Percentiles rank a stretch among this genome's conserved stretches.
phyloP scores from a whole-genome alignment of 352 stramenopile species.

The Phytophthora megakarya region DNA sequence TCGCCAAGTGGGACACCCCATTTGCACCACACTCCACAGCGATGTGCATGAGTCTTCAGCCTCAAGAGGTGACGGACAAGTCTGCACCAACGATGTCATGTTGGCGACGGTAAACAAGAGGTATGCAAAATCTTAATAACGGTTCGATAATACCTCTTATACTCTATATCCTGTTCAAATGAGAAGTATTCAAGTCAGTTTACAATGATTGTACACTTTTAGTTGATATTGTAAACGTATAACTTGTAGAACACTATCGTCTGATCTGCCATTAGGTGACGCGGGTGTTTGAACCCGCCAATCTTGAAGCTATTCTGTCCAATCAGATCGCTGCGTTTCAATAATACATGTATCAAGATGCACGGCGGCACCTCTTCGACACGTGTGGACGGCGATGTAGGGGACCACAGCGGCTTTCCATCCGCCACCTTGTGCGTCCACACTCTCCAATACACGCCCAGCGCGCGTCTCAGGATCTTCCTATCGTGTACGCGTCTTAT shows the following conservation, averaged over 20 bases:
- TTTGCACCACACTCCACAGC: conserved; percentile 7
- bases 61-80: conserved; percentile 5
- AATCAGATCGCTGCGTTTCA: conserved; percentile 16
- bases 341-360: conserved; percentile 5
- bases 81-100: neutral
- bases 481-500: conserved; percentile 55
- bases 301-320: conserved; percentile 11
- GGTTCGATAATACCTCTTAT: neutral
- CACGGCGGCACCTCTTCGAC: conserved; percentile 8
- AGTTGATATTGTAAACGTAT: neutral
- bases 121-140: too few species aligned
- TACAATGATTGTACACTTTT: too few species aligned
- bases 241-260: neutral
- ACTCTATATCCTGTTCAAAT: too few species aligned
- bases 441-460: conserved; percentile 49
- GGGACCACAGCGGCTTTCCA: neutral
- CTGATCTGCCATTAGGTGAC: neutral
- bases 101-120: conserved; percentile 8
- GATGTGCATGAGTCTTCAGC: conserved; percentile 28
- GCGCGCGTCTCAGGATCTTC: conserved; percentile 69
- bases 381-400: conserved; percentile 11
- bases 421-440: neutral
- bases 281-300: conserved; percentile 2
- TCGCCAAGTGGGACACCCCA: conserved; percentile 10
- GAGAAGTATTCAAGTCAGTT: too few species aligned